A percentile compares a stretch with the other conserved stretches of the same genome.
Conservation (phyloP, 2,329 filamentous ascomycete species). For the Westerdykella aurantiaca region DNA sequence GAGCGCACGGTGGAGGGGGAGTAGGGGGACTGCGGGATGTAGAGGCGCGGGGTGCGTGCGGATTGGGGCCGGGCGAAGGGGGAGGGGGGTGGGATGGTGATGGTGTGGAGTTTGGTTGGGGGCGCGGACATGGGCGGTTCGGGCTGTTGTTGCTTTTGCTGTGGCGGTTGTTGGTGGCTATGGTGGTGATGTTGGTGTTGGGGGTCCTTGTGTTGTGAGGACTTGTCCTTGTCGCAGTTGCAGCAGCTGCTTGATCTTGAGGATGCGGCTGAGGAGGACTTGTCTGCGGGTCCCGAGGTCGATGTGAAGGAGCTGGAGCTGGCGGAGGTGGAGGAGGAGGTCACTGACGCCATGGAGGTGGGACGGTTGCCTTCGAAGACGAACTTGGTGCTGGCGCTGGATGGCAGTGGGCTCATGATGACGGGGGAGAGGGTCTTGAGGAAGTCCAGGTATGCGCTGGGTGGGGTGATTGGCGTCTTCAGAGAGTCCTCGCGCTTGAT, state of each 20-base stretch:
- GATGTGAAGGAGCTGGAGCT: constrained; percentile 25
- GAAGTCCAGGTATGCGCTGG: constrained; percentile 86
- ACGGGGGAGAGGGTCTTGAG: constrained; percentile 72
- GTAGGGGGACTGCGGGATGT: constrained; percentile 71
- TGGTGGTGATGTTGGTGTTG: constrained; percentile 1
- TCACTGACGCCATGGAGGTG: constrained; percentile 28
- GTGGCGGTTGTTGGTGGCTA: constrained; percentile 1
- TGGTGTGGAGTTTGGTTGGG: constrained; percentile 45
- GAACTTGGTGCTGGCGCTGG: constrained; percentile 50
- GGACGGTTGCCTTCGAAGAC: constrained; percentile 42
- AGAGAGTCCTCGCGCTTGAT: constrained; percentile 63
- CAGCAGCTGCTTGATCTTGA: constrained; percentile 37
- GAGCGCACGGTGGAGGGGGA: constrained; percentile 58
- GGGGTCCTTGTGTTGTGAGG: neutral
- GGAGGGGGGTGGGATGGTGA: constrained; percentile 55
- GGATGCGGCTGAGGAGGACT: constrained; percentile 27
- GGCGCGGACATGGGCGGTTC: constrained; percentile 41
- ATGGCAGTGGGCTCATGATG: constrained; percentile 62
- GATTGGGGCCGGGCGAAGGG: constrained; percentile 60
- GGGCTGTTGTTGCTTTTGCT: constrained; percentile 6
- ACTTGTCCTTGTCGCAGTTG: constrained; percentile 28
- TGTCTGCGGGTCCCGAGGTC: constrained; percentile 29
- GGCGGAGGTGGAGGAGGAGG: constrained; percentile 32
- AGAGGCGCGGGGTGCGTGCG: constrained; percentile 58
- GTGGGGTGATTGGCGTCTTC: constrained; percentile 86